Evolutionary conservation across 78 protist species (phyloP), one percentile per base, ranked within the genome.

Genomic region (Isochrysis galbana): DNA sequence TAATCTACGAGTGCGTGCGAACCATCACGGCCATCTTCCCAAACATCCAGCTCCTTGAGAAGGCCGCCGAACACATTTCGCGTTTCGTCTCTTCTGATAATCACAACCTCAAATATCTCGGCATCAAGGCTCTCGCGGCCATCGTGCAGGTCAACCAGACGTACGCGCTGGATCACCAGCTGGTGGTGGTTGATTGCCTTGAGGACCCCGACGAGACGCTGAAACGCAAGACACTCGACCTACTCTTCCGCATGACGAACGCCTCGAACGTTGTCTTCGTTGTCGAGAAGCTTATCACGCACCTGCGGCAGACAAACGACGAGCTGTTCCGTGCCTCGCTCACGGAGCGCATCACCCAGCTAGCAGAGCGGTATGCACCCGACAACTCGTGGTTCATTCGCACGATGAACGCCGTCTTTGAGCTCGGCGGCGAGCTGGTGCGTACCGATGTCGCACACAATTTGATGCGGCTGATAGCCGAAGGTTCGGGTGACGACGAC

Each of bases 221-320:
- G 26, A 34, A 84, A 51, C 90, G 87, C 7, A 87, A 77, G 91
- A 95, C 97, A 67, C 93, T 98, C 39, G 98, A 95, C 89, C 91
- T 98, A 48, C 97, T 98, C 70, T 97, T 72, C 93, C 44, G 87
- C 41, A 98, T 98, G 98, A 95, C 97, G 29, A 98, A 97, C 95
- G 87, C 93, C 5, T 29, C 44, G 83, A 97, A 97, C 93, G 96
- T 97, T 25, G 91, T 83, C 41, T 94, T 96, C 41, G 93, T 98
- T 25, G 95, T 94, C 45, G 95, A 91, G 34, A 82, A 93, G 87
- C 91, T 98, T 55, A 25, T 95, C 46, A 46, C 10, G 23, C 95
- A 82, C 94, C 91, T 97, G 46, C 41, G 89, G 38, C 0, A 44
- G 51, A 84, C 98, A 11, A 39, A 77, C 36, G 99, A 97, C 91